Evolutionary conservation across 106 monocot genomes (phyloP).

Genomic region (Allium cepa): DNA sequence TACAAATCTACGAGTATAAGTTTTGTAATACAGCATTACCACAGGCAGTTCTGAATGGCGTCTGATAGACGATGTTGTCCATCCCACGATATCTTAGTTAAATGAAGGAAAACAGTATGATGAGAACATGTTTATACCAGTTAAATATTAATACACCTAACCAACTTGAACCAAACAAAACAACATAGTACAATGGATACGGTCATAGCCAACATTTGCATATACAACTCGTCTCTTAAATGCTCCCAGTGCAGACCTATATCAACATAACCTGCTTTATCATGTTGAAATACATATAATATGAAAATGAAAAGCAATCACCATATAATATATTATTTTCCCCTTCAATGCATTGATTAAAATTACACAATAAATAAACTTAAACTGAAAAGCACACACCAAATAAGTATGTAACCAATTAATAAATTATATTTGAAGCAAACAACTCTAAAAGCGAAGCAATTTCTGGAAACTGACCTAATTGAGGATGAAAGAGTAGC

Average conservation of each 20-base stretch:
- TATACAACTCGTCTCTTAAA: slow-evolving; percentile 72
- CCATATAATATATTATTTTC: background rate
- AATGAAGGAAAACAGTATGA: slow-evolving; percentile 9
- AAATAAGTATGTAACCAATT: background rate
- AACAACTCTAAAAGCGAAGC: background rate
- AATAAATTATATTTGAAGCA: background rate
- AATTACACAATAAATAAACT: no score
- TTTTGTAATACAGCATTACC: slow-evolving; percentile 13
- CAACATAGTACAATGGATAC: slow-evolving; percentile 48
- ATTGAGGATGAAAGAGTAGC: no score
- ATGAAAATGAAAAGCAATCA: background rate
- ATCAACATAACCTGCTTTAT: background rate
- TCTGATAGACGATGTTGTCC: slow-evolving; percentile 58
- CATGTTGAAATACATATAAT: background rate
- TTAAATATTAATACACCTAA: background rate
- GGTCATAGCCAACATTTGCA: slow-evolving; percentile 86
- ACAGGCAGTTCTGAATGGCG: slow-evolving; percentile 39
- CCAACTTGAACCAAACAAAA: background rate
- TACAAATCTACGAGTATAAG: background rate
- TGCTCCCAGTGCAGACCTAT: slow-evolving; percentile 62
- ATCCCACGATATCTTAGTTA: slow-evolving; percentile 44
- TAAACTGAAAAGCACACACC: no score
- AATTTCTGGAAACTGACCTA: no score
- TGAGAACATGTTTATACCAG: background rate
- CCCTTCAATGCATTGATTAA: background rate